phyloP scores from a whole-genome alignment of 2,329 filamentous ascomycete species.

The Colletotrichum viniferum region DNA sequence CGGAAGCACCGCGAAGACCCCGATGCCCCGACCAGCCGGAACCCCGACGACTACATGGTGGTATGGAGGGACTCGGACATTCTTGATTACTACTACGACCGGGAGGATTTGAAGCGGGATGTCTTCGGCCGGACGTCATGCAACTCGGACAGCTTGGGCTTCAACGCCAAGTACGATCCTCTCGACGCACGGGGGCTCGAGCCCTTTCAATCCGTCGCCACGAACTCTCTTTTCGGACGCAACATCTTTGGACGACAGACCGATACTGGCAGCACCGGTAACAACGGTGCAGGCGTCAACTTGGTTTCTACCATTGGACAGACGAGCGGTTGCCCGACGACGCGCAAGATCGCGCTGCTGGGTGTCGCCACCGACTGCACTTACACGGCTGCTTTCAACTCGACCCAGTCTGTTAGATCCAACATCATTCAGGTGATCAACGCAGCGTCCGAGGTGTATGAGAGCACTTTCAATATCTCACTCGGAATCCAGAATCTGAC shows the following conservation, averaged over 20 bases:
- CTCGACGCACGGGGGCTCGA: conserved; percentile 47
- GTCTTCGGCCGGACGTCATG: conserved; percentile 59
- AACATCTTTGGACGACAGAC: conserved; percentile 76
- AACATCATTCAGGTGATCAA: conserved; percentile 89
- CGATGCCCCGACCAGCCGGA: conserved; percentile 52
- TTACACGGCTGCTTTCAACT: conserved; percentile 76
- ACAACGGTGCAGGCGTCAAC: conserved; percentile 82
- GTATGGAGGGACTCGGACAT: conserved; percentile 93
- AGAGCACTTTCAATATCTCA: conserved; percentile 92
- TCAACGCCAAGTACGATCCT: conserved; percentile 74
- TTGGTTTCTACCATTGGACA: conserved; percentile 79
- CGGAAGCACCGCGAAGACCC: conserved; percentile 78
- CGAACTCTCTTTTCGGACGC: conserved; percentile 73
- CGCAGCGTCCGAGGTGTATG: conserved; percentile 84
- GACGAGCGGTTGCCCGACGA: conserved; percentile 82
- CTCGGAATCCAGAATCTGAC: conserved; percentile 87
- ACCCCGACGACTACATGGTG: conserved; percentile 77
- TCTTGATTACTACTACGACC: conserved; percentile 42
- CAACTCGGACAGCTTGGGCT: conserved; percentile 74
- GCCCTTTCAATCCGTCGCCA: conserved; percentile 64
- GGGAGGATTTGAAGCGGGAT: conserved; percentile 69
- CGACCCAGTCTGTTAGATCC: conserved; percentile 64
- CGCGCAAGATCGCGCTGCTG: conserved; percentile 89
- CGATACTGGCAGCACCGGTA: conserved; percentile 70
- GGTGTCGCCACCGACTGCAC: conserved; percentile 93